Evolutionary conservation across 306 rosid species (phyloP), one percentile per base, ranked within the genome.

Genomic region (Medicago lupulina): DNA sequence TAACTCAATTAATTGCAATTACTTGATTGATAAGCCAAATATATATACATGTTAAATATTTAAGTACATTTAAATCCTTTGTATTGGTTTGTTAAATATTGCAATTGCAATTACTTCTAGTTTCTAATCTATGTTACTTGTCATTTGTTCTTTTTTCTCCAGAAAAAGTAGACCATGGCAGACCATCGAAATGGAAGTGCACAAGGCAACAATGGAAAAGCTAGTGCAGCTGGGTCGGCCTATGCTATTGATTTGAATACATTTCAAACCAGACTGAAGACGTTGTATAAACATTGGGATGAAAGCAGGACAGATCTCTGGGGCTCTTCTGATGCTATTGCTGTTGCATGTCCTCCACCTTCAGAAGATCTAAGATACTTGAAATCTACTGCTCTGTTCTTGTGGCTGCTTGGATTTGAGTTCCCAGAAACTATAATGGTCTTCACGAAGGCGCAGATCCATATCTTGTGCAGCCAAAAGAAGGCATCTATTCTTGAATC

Each of bases 361-460:
- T 90, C 98, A 1, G 98, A 94, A 19, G 98, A 94, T 74, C 85
- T 94, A 79, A 93, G 98, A 15, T 94, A 91, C 82, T 86, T 90
- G 44, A 94, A 94, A 73, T 94, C 98, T 51, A 88, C 98, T 0
- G 93, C 98, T 2, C 85, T 94, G 64, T 89, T 85, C 62, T 86
- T 88, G 54, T 94, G 98, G 97, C 73, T 94, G 71, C 83, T 94
- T 12, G 97, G 97, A 15, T 94, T 90, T 71, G 98, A 94, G 86
- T 90, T 94, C 83, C 98, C 98, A 0, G 98, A 90, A 74, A 94
- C 97, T 1, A 87, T 94, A 17, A 88, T 94, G 92, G 98, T 92
- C 23, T 91, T 94, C 84, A 87, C 75, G 76, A 87, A 87, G 86
- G 86, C 85, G 78, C 93, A 94, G 82, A 87, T 94, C 66, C 97